Conservation (phyloP, 495 filamentous ascomycete genomes). For the Xylaria longipes region DNA sequence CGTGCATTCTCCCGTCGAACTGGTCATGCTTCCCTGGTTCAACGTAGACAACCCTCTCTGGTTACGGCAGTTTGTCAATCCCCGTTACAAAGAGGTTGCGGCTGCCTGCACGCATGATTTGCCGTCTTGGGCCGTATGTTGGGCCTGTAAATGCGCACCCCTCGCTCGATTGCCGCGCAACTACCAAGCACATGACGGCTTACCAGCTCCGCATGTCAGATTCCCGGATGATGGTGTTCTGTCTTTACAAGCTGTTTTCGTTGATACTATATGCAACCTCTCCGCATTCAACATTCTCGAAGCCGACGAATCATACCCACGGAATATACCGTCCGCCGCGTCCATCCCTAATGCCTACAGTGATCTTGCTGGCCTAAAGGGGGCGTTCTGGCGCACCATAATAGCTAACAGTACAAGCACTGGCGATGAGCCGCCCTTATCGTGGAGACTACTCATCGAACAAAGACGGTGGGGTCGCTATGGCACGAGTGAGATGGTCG, state of each 20-base stretch:
- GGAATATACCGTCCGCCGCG: background rate
- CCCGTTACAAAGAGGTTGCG: background rate
- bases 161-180: background rate
- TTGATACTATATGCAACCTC: background rate
- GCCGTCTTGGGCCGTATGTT: constrained; percentile 1
- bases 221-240: background rate
- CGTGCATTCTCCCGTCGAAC: background rate
- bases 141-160: background rate
- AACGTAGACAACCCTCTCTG: background rate
- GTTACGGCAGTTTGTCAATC: background rate
- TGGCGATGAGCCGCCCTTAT: background rate
- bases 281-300: constrained; percentile 1
- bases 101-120: background rate
- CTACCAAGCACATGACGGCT: background rate
- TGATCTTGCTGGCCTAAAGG: background rate
- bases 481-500: background rate
- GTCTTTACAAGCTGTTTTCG: background rate
- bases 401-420: background rate
- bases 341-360: background rate
- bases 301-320: background rate
- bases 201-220: background rate
- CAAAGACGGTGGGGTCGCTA: background rate
- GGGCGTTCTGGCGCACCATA: background rate
- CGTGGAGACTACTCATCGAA: background rate
- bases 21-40: background rate